phyloP scores from a whole-genome alignment of 2,329 filamentous ascomycete genomes.

The Fusarium miscanthi region DNA sequence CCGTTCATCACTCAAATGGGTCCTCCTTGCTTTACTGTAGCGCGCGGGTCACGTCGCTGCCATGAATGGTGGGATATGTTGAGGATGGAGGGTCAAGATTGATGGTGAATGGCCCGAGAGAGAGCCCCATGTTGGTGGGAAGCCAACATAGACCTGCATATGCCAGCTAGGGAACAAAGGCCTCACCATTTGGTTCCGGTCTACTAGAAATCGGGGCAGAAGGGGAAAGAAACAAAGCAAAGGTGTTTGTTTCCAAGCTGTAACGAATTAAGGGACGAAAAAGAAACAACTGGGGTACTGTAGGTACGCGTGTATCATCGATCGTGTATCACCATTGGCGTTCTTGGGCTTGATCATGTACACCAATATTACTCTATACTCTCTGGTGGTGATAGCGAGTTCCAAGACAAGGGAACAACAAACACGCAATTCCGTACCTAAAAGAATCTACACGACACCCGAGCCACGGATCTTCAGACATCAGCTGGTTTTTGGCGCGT shows the following conservation, averaged over 20 bases:
- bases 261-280: slow-evolving; percentile 17
- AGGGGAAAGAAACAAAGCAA: slow-evolving; percentile 22
- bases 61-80: slow-evolving; percentile 27
- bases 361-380: not conserved
- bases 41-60: slow-evolving; percentile 36
- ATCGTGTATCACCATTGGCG: slow-evolving; percentile 2
- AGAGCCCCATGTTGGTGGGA: slow-evolving; percentile 22
- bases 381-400: not conserved
- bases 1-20: slow-evolving; percentile 10
- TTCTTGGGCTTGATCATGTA: not conserved
- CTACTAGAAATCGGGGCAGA: slow-evolving; percentile 9
- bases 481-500: slow-evolving; percentile 15
- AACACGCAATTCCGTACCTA: not conserved
- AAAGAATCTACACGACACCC: slow-evolving; percentile 4
- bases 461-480: slow-evolving; percentile 26
- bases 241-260: not conserved
- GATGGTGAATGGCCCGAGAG: slow-evolving; percentile 27
- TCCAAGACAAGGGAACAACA: not conserved
- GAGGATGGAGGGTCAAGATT: slow-evolving; percentile 30
- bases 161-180: slow-evolving; percentile 30
- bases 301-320: not conserved
- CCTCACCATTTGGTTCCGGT: slow-evolving; percentile 20
- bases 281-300: slow-evolving; percentile 12
- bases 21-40: slow-evolving; percentile 19
- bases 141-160: slow-evolving; percentile 14